These are phyloP conservation scores for Lachancea mirantina DNA, from an alignment of 805 yeast genomes.

Conservation along the genomic window DNA sequence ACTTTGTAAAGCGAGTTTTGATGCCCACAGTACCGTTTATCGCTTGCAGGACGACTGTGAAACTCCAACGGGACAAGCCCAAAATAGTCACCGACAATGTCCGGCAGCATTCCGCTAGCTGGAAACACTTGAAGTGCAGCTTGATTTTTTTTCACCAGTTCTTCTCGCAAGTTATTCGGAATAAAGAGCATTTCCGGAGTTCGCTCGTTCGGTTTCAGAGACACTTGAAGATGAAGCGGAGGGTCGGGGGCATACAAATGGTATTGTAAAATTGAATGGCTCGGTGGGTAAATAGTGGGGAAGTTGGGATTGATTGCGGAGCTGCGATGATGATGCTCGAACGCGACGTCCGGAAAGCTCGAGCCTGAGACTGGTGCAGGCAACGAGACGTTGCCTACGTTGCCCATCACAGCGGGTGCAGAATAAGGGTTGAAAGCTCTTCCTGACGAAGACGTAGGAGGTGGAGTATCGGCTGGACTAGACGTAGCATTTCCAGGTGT, in stretches of 20 bases:
- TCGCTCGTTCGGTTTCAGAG: conserved; percentile 64
- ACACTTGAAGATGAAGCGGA: conserved; percentile 58
- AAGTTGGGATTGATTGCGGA: conserved; percentile 16
- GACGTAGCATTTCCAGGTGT: conserved; percentile 22
- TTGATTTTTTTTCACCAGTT: conserved; percentile 64
- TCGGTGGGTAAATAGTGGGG: conserved; percentile 34
- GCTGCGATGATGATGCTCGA: conserved; percentile 5
- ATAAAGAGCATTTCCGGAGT: conserved; percentile 64
- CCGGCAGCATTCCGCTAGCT: conserved; percentile 46
- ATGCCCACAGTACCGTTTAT: conserved; percentile 40
- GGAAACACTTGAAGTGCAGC: conserved; percentile 64
- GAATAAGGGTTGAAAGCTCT: conserved; percentile 9
- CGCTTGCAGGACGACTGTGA: conserved; percentile 32
- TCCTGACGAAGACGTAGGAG: conserved; percentile 6
- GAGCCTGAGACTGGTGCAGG: too few relatives aligned
- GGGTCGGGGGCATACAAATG: conserved; percentile 89
- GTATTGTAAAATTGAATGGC: conserved; percentile 50
- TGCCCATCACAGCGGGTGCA: conserved; percentile 4
- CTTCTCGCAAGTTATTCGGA: conserved; percentile 63
- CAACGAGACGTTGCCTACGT: conserved; percentile 3
- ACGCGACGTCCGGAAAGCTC: conserved; percentile 3
- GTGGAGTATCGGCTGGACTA: conserved; percentile 12
- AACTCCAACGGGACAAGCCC: conserved; percentile 75
- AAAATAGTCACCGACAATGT: conserved; percentile 73
- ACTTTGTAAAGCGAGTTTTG: conserved; percentile 69